Percentiles rank a stretch among this genome's conserved stretches.
Evolutionary conservation across 2,329 filamentous ascomycete species (phyloP).

Genomic region (Colletotrichum sp.): DNA sequence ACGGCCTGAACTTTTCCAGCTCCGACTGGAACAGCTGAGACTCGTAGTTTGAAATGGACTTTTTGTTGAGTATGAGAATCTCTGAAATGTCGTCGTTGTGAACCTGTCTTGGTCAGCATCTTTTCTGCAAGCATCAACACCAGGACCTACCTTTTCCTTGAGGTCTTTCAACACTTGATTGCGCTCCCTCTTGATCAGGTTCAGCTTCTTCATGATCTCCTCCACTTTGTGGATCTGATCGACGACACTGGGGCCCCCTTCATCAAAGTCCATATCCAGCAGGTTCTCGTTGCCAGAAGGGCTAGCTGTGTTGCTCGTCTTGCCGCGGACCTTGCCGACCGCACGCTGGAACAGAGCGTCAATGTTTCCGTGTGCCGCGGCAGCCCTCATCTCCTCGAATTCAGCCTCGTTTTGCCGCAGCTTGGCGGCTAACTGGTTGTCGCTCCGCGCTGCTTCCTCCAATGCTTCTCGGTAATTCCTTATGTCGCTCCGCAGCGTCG

Average conservation of each 20-base stretch:
- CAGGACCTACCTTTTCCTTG: slow-evolving; percentile 83
- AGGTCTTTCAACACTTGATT: slow-evolving; percentile 93
- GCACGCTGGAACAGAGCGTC: slow-evolving; percentile 89
- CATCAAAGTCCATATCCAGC: slow-evolving; percentile 90
- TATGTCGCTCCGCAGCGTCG: slow-evolving; percentile 85
- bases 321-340: slow-evolving; percentile 77
- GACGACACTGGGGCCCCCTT: slow-evolving; percentile 78
- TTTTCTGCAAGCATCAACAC: too few relatives aligned
- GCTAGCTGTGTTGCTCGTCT: slow-evolving; percentile 64
- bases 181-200: slow-evolving; percentile 89
- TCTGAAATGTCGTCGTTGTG: slow-evolving; percentile 98
- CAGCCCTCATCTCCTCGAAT: slow-evolving; percentile 93
- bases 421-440: slow-evolving; percentile 81
- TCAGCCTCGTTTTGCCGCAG: slow-evolving; percentile 85
- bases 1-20: slow-evolving; percentile 94
- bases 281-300: slow-evolving; percentile 73
- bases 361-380: slow-evolving; percentile 83
- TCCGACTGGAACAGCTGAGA: slow-evolving; percentile 92
- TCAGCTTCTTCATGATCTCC: slow-evolving; percentile 87
- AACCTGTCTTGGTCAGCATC: slow-evolving; percentile 60
- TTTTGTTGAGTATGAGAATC: slow-evolving; percentile 97
- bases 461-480: slow-evolving; percentile 87
- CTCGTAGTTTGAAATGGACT: slow-evolving; percentile 91
- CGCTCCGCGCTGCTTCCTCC: slow-evolving; percentile 87
- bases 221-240: slow-evolving; percentile 92